These are phyloP conservation scores for Neurospora sp. DNA, from an alignment of 495 filamentous ascomycete species.

Conservation along the genomic window DNA sequence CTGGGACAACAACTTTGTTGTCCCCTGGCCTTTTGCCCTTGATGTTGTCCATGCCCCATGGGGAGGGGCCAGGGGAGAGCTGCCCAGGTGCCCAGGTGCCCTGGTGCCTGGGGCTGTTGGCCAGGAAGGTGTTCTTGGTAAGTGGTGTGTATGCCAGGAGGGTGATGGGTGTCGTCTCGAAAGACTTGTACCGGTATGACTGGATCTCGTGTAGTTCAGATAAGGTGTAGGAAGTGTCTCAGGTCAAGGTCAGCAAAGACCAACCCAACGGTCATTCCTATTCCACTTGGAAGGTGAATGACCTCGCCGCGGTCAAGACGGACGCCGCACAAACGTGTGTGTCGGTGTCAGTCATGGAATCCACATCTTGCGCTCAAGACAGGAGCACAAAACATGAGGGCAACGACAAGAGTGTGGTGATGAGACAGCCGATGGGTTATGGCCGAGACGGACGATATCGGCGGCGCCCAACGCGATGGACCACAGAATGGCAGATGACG, in stretches of 20 bases:
- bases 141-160: neutral
- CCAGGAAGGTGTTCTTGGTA: neutral
- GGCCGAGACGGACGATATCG: neutral
- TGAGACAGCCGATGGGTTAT: neutral
- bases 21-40: neutral
- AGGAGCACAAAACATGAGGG: neutral
- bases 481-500: neutral
- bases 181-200: neutral
- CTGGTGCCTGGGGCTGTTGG: neutral
- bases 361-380: neutral
- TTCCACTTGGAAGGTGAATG: neutral
- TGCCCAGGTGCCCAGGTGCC: neutral
- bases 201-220: neutral
- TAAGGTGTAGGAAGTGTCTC: neutral
- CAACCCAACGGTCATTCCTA: neutral
- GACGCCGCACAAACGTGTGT: neutral
- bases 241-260: neutral
- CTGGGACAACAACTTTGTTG: neutral
- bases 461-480: neutral
- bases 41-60: neutral
- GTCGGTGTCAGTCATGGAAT: neutral
- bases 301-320: neutral
- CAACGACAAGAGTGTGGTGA: neutral
- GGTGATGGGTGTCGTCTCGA: neutral
- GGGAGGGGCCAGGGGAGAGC: neutral